Evolutionary conservation across 345 rosid genomes (phyloP).

Genomic region (Arabis alpina): DNA sequence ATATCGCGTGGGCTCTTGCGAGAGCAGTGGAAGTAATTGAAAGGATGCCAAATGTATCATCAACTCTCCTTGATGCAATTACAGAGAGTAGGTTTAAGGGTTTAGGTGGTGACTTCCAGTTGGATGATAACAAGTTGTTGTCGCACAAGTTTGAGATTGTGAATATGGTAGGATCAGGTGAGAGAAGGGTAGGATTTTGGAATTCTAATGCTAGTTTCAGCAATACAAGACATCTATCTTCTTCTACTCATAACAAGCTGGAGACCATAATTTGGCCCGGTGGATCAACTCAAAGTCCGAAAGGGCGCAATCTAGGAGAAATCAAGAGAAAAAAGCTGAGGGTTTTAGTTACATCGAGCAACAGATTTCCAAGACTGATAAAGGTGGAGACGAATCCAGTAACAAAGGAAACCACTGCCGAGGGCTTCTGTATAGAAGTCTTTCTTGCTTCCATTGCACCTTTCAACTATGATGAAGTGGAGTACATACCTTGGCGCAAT

Average conservation of each 20-base stretch:
- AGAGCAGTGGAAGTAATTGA: constrained; percentile 33
- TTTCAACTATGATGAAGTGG: constrained; percentile 29
- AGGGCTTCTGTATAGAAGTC: constrained; percentile 41
- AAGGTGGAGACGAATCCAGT: constrained; percentile 6
- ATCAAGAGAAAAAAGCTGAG: constrained; percentile 30
- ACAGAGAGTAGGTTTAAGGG: constrained; percentile 37
- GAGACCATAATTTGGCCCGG: constrained; percentile 49
- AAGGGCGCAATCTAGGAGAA: not conserved
- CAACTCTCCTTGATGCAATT: constrained; percentile 38
- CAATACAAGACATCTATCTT: constrained; percentile 22
- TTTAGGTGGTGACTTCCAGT: constrained; percentile 40
- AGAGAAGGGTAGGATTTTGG: constrained; percentile 46
- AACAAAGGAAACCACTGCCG: not conserved
- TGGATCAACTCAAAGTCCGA: constrained; percentile 36
- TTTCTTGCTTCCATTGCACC: constrained; percentile 25
- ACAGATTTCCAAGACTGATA: constrained; percentile 39
- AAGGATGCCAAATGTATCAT: constrained; percentile 17
- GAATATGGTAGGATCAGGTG: constrained; percentile 41
- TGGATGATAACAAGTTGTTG: constrained; percentile 26
- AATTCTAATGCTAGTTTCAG: constrained; percentile 34
- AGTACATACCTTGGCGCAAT: constrained; percentile 30
- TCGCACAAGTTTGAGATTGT: constrained; percentile 45
- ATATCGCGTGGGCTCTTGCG: constrained; percentile 41
- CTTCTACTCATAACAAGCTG: constrained; percentile 30
- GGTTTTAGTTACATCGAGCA: constrained; percentile 45